Percentiles rank a stretch among this genome's conserved stretches.
Evolutionary conservation across 2,329 filamentous ascomycete species (phyloP).

Genomic region (Trichoderma koningii): DNA sequence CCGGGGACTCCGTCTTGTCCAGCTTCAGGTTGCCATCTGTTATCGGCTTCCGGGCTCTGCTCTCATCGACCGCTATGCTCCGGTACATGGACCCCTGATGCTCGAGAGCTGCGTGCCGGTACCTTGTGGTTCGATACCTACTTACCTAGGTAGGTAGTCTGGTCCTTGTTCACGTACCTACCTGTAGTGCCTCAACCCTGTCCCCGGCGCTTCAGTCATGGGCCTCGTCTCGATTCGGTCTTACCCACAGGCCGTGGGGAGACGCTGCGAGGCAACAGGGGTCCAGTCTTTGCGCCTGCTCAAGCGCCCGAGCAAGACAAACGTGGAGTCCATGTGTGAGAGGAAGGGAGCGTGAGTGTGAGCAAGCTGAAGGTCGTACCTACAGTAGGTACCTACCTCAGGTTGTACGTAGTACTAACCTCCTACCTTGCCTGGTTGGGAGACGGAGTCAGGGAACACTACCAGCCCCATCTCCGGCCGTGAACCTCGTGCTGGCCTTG

Average conservation of each 20-base stretch:
- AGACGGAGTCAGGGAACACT: too few species aligned
- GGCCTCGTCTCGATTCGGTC: constrained; percentile 15
- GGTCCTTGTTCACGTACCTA: too few species aligned
- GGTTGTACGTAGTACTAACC: too few species aligned
- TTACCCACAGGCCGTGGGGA: constrained; percentile 14
- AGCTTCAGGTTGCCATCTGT: not conserved
- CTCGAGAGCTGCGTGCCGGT: not conserved
- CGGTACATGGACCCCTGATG: not conserved
- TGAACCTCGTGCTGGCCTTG: constrained; percentile 17
- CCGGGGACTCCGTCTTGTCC: not conserved
- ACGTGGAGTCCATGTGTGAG: too few species aligned
- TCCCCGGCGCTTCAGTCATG: constrained; percentile 22
- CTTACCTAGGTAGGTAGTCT: too few species aligned
- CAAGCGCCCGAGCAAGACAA: constrained; percentile 15
- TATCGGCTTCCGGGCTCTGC: not conserved
- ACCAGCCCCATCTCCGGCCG: not conserved
- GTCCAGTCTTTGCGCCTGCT: constrained; percentile 13
- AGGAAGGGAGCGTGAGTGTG: not conserved
- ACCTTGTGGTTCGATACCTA: constrained; percentile 1
- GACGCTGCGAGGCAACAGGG: not conserved
- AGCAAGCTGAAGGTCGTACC: not conserved
- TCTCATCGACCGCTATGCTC: not conserved
- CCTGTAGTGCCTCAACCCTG: constrained; percentile 10
- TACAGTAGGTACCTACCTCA: too few species aligned
- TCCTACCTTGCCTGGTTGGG: too few species aligned